Percentiles rank a stretch among this genome's conserved stretches.
phyloP scores from a whole-genome alignment of 2,329 filamentous ascomycete genomes.

The Chalara sp. region DNA sequence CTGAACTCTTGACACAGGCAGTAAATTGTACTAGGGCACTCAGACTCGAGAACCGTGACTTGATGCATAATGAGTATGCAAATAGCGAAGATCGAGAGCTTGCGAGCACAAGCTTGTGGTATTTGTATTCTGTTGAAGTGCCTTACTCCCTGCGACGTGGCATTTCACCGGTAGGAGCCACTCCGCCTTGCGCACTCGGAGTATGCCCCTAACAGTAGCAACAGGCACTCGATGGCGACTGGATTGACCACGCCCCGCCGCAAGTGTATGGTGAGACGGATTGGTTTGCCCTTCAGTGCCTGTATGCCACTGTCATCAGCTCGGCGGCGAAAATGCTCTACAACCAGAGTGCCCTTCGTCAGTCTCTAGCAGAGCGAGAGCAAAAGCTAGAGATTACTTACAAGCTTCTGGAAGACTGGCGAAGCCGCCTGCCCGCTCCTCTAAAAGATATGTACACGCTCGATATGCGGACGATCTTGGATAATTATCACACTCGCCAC shows the following conservation, averaged over 20 bases:
- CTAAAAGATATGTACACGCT: constrained; percentile 4
- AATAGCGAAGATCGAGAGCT: constrained; percentile 3
- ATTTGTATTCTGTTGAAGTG: constrained; percentile 3
- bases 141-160: constrained; percentile 4
- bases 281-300: constrained; percentile 4
- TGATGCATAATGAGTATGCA: neutral
- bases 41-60: constrained; percentile 3
- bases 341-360: constrained; percentile 4
- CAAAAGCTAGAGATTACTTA: constrained; percentile 2
- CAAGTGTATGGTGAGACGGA: constrained; percentile 1
- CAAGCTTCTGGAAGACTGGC: constrained; percentile 6
- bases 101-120: constrained; percentile 2
- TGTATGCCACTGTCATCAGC: constrained; percentile 3
- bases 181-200: neutral
- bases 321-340: constrained; percentile 4
- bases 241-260: constrained; percentile 4
- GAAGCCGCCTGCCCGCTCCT: constrained; percentile 3
- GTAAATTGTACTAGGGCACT: constrained; percentile 2
- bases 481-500: constrained; percentile 2
- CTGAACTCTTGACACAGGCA: constrained; percentile 1
- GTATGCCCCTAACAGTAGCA: neutral
- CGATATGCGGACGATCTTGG: constrained; percentile 1
- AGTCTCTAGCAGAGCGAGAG: constrained; percentile 3
- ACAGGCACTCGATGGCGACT: constrained; percentile 1
- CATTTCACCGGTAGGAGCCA: constrained; percentile 1